A percentile compares a stretch with the other conserved stretches of the same genome.
Evolutionary conservation across 352 stramenopile genomes (phyloP).

Genomic region (Globisporangium rhizosaccharum): DNA sequence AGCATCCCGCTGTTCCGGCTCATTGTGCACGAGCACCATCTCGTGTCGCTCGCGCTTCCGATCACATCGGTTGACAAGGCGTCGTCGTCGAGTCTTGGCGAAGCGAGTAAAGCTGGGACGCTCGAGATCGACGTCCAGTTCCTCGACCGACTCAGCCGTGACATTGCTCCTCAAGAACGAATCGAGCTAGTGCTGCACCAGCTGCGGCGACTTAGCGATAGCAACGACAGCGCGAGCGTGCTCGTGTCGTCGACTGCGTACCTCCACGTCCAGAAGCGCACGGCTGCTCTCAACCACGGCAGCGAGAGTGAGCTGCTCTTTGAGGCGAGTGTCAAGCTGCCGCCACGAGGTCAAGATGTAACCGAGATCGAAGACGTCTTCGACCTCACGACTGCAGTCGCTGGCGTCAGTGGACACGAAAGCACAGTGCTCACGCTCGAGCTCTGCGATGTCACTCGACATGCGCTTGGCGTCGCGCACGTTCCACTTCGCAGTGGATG

Average conservation of each 20-base stretch:
- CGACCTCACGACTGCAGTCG: conserved; percentile 17
- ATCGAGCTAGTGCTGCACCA: conserved; percentile 23
- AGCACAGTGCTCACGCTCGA: conserved; percentile 16
- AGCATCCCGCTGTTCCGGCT: conserved; percentile 26
- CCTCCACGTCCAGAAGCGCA: neutral
- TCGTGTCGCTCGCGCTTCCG: conserved; percentile 25
- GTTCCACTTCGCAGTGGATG: conserved; percentile 28
- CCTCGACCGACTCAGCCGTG: conserved; percentile 9
- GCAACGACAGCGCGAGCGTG: neutral
- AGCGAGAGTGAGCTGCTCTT: neutral
- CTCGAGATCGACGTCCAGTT: conserved; percentile 34
- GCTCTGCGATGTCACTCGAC: conserved; percentile 18
- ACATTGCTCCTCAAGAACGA: neutral
- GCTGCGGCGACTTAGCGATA: conserved; percentile 3
- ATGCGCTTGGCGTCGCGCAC: conserved; percentile 18
- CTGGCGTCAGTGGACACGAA: neutral
- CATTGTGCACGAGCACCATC: conserved; percentile 19
- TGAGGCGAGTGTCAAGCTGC: conserved; percentile 1
- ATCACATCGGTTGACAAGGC: conserved; percentile 3
- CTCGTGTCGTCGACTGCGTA: neutral
- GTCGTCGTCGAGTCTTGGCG: neutral
- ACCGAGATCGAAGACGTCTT: conserved; percentile 16
- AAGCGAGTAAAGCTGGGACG: conserved; percentile 9
- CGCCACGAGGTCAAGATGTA: no score
- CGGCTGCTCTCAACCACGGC: no score